Conservation (phyloP, 371 early-diverging fungal genomes). For the Mucor indicus region DNA sequence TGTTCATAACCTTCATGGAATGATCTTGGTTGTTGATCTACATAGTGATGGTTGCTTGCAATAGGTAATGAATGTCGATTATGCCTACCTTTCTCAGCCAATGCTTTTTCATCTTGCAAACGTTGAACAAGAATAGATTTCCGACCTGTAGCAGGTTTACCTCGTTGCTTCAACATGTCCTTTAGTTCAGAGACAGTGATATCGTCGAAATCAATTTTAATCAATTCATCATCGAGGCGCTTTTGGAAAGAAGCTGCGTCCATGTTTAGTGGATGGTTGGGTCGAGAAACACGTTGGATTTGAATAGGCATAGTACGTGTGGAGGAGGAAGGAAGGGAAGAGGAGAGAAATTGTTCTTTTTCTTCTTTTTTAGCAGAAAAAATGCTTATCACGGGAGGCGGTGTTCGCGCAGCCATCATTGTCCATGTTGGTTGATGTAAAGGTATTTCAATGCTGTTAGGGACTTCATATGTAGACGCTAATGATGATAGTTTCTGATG, state of each 20-base stretch:
- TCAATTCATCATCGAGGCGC: conserved; percentile 61
- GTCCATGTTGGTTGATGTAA: conserved; percentile 45
- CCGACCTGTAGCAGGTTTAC: conserved; percentile 69
- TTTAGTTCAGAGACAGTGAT: conserved; percentile 76
- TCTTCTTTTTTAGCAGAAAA: conserved; percentile 51
- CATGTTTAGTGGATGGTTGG: conserved; percentile 23
- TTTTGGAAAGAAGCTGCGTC: conserved; percentile 46
- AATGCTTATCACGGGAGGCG: conserved; percentile 6
- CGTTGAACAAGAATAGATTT: conserved; percentile 65
- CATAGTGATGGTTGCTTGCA: background rate
- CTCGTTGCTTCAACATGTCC: conserved; percentile 68
- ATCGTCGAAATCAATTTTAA: conserved; percentile 68
- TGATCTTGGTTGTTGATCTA: conserved; percentile 5
- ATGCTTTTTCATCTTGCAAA: conserved; percentile 50
- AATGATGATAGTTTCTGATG: conserved; percentile 49
- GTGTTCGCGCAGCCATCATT: too few relatives aligned
- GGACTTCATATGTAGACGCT: too few relatives aligned
- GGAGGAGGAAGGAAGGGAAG: conserved; percentile 11
- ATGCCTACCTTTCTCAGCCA: conserved; percentile 11
- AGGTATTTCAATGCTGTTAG: too few relatives aligned
- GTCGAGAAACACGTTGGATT: conserved; percentile 31
- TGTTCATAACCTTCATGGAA: conserved; percentile 14
- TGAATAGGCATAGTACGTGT: conserved; percentile 38
- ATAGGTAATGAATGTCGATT: conserved; percentile 7
- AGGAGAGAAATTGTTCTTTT: conserved; percentile 39